phyloP scores from a whole-genome alignment of 495 filamentous ascomycete genomes.

The Xylaria venustula region DNA sequence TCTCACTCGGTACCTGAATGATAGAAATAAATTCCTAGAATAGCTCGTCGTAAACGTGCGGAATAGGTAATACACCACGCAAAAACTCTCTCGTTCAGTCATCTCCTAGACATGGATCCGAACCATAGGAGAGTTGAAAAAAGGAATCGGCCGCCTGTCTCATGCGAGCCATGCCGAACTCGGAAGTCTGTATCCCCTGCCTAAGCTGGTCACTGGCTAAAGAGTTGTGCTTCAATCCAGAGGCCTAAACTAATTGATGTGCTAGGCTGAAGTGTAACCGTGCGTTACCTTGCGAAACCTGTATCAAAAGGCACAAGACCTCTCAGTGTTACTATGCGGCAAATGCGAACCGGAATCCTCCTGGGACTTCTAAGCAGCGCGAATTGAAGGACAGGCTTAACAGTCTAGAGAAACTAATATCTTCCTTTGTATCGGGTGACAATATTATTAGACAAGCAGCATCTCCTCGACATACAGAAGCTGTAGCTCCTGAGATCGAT shows the following conservation, averaged over 20 bases:
- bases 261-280: constrained; percentile 37
- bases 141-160: constrained; percentile 20
- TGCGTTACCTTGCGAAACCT: constrained; percentile 32
- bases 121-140: constrained; percentile 8
- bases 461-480: not conserved
- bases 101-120: constrained; percentile 9
- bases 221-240: not conserved
- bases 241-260: not conserved
- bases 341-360: constrained; percentile 22
- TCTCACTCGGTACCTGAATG: not conserved
- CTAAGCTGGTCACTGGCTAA: not conserved
- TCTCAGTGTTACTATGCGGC: constrained; percentile 28
- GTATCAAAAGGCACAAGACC: constrained; percentile 23
- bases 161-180: constrained; percentile 25
- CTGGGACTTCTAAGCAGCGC: constrained; percentile 12
- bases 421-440: constrained; percentile 19
- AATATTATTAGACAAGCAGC: not conserved
- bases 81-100: no score
- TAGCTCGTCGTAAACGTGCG: not conserved
- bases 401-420: constrained; percentile 33
- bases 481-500: not conserved
- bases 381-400: constrained; percentile 29
- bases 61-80: not conserved
- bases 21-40: not conserved
- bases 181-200: constrained; percentile 26